These are phyloP conservation scores for Kwoniella sp. DNA, from an alignment of 768 basidiomycete genomes.

Conservation along the genomic window DNA sequence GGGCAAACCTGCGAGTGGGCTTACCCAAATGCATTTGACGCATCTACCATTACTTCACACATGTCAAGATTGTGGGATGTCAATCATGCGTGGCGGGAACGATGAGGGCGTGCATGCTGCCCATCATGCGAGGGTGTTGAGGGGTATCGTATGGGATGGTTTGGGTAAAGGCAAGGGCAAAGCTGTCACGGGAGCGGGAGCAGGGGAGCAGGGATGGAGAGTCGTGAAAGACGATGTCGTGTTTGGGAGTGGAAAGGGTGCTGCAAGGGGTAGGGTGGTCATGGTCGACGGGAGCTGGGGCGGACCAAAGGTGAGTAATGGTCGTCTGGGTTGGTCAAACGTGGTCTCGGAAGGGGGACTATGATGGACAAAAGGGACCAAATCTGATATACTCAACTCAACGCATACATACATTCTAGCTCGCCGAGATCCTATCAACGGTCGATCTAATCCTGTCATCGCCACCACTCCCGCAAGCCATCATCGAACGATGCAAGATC, in stretches of 20 bases:
- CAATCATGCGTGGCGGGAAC: constrained; percentile 49
- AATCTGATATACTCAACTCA: neutral
- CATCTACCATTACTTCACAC: constrained; percentile 46
- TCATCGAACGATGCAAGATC: constrained; percentile 49
- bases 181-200: constrained; percentile 1
- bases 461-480: constrained; percentile 44
- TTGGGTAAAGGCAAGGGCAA: constrained; percentile 27
- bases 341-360: too few species aligned
- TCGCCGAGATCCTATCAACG: constrained; percentile 49
- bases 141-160: constrained; percentile 51
- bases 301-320: constrained; percentile 39
- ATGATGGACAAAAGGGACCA: too few species aligned
- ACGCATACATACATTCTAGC: constrained; percentile 17
- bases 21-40: constrained; percentile 42
- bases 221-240: constrained; percentile 29
- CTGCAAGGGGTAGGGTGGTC: constrained; percentile 33
- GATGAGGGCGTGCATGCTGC: constrained; percentile 42
- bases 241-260: constrained; percentile 21
- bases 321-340: too few species aligned
- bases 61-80: constrained; percentile 50
- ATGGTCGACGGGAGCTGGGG: constrained; percentile 40
- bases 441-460: constrained; percentile 53
- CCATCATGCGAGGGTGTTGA: constrained; percentile 47
- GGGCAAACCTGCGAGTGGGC: neutral
- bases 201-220: constrained; percentile 33